A percentile compares a stretch with the other conserved stretches of the same genome.
Evolutionary conservation across 169 alveolate species (phyloP).

Genomic region (Cryptosporidium xiaoi): DNA sequence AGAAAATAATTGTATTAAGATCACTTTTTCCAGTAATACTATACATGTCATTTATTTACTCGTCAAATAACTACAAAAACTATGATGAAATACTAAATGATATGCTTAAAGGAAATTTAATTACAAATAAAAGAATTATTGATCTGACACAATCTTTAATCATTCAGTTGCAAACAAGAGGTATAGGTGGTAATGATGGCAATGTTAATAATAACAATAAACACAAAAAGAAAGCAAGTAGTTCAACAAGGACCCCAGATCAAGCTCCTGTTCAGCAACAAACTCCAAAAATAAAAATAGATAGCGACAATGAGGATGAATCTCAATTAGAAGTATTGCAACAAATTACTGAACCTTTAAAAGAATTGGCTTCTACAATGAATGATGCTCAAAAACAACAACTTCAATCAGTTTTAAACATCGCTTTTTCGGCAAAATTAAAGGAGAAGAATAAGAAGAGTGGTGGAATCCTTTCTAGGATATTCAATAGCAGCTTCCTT

Average conservation of each 20-base stretch:
- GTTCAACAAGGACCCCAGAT: constrained; percentile 10
- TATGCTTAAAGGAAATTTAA: constrained; percentile 56
- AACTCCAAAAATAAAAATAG: constrained; percentile 38
- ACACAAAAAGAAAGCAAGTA: background rate
- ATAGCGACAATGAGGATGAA: constrained; percentile 59
- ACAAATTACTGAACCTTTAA: constrained; percentile 56
- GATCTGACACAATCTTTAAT: constrained; percentile 63
- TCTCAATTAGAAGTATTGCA: constrained; percentile 17
- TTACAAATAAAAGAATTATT: constrained; percentile 63
- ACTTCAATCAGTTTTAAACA: constrained; percentile 28
- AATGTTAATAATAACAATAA: constrained; percentile 9
- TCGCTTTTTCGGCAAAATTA: constrained; percentile 56
- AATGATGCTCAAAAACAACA: constrained; percentile 58
- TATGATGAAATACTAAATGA: constrained; percentile 63
- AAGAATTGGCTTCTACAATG: constrained; percentile 66
- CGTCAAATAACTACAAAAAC: constrained; percentile 47
- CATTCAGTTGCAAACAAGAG: constrained; percentile 59
- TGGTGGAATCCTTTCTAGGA: constrained; percentile 25
- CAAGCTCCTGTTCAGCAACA: background rate
- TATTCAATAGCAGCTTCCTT: constrained; percentile 46
- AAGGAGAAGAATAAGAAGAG: constrained; percentile 8
- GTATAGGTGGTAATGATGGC: constrained; percentile 9
- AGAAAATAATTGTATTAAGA: constrained; percentile 39
- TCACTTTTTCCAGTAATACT: constrained; percentile 21
- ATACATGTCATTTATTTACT: constrained; percentile 24